Conservation (phyloP, 768 basidiomycete genomes). For the Mycena albidolilacea region DNA sequence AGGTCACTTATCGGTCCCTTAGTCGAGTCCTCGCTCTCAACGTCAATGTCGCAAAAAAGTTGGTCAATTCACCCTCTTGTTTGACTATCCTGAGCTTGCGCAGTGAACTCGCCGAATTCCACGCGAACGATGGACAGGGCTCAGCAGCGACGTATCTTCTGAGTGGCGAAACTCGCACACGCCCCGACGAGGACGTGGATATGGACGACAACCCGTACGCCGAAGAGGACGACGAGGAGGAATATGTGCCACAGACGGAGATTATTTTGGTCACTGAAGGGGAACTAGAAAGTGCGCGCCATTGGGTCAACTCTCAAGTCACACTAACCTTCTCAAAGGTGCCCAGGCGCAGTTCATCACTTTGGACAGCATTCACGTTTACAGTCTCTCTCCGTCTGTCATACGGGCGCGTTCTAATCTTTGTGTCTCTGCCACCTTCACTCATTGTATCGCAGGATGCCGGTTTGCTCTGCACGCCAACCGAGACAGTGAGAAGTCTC, state of each 20-base stretch:
- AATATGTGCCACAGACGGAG: slow-evolving; percentile 60
- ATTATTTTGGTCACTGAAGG: slow-evolving; percentile 74
- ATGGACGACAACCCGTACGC: slow-evolving; percentile 56
- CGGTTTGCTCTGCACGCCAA: slow-evolving; percentile 58
- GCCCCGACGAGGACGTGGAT: slow-evolving; percentile 52
- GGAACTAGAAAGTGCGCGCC: slow-evolving; percentile 73
- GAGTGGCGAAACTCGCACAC: slow-evolving; percentile 63
- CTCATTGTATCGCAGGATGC: slow-evolving; percentile 55
- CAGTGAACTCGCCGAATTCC: slow-evolving; percentile 77
- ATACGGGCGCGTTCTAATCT: slow-evolving; percentile 63
- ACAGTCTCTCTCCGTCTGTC: slow-evolving; percentile 78
- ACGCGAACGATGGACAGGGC: slow-evolving; percentile 60
- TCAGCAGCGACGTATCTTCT: slow-evolving; percentile 81
- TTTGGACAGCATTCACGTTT: slow-evolving; percentile 74
- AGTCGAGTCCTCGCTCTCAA: slow-evolving; percentile 81
- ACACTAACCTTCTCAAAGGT: slow-evolving; percentile 53
- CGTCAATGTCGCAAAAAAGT: slow-evolving; percentile 88
- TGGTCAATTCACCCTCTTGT: slow-evolving; percentile 38
- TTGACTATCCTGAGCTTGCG: neutral
- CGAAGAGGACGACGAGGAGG: slow-evolving; percentile 54
- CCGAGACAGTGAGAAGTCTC: slow-evolving; percentile 54
- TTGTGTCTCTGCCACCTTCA: slow-evolving; percentile 19
- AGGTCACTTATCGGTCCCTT: slow-evolving; percentile 87
- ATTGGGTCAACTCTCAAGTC: neutral
- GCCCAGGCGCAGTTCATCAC: slow-evolving; percentile 67